These are phyloP conservation scores for Planoprotostelium fungivorum DNA, from an alignment of 78 protist genomes.

Conservation along the genomic window DNA sequence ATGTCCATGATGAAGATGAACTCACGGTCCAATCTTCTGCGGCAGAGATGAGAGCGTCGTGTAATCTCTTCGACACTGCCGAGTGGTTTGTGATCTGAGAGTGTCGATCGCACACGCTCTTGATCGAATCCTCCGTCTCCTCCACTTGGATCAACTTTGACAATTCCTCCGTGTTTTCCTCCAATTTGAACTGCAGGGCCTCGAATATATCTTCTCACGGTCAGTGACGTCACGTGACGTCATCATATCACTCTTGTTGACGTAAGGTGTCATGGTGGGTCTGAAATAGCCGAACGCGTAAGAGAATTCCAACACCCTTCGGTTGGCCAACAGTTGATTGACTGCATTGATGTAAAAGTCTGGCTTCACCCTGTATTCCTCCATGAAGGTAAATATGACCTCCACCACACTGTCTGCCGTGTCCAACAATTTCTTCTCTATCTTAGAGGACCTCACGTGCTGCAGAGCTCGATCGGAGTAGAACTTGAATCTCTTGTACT, in stretches of 20 bases:
- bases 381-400: not conserved
- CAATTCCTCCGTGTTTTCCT: not conserved
- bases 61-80: not conserved
- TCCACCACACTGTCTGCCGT: not conserved
- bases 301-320: not conserved
- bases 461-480: not conserved
- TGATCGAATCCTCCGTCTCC: not conserved
- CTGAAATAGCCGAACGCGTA: not conserved
- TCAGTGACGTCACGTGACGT: not conserved
- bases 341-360: not conserved
- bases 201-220: not conserved
- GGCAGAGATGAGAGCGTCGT: not conserved
- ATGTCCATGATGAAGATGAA: too few relatives aligned
- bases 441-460: not conserved
- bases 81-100: not conserved
- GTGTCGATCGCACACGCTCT: not conserved
- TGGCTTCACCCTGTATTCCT: not conserved
- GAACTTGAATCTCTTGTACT: not conserved
- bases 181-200: not conserved
- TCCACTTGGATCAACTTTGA: not conserved
- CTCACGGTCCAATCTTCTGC: not conserved
- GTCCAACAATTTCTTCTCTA: not conserved
- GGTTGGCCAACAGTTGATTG: not conserved
- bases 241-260: not conserved
- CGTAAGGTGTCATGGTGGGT: not conserved